These are phyloP conservation scores for Sicyos baderoa DNA, from an alignment of 306 rosid species.

Conservation along the genomic window DNA sequence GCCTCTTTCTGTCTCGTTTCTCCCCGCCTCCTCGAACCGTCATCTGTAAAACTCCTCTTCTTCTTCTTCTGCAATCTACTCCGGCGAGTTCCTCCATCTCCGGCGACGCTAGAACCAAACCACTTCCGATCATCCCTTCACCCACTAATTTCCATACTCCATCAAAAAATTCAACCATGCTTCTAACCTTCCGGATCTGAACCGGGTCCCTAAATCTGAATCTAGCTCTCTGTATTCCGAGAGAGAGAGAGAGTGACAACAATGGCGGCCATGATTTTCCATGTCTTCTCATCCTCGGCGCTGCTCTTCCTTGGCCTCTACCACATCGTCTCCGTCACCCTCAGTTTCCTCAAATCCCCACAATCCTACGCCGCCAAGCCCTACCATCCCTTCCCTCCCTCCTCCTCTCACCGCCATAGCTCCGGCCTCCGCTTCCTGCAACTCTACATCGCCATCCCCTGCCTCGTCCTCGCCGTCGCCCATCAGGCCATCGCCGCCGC, in stretches of 20 bases:
- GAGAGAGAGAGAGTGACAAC: slow-evolving; percentile 12
- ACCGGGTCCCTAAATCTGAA: slow-evolving; percentile 15
- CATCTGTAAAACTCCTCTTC: slow-evolving; percentile 8
- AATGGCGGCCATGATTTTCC: slow-evolving; percentile 47
- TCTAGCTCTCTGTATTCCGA: not conserved
- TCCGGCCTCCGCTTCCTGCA: slow-evolving; percentile 42
- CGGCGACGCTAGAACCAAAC: not conserved
- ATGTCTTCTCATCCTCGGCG: slow-evolving; percentile 41
- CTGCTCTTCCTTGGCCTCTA: slow-evolving; percentile 51
- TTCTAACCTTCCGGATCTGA: slow-evolving; percentile 1
- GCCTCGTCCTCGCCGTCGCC: slow-evolving; percentile 41
- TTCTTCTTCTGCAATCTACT: slow-evolving; percentile 8
- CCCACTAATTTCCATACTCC: not conserved
- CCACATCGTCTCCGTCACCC: slow-evolving; percentile 48
- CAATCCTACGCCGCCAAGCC: slow-evolving; percentile 67
- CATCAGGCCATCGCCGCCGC: slow-evolving; percentile 49
- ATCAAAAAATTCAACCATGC: not conserved
- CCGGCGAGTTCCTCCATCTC: not conserved
- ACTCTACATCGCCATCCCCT: slow-evolving; percentile 38
- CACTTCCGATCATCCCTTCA: not conserved
- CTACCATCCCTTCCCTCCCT: slow-evolving; percentile 54
- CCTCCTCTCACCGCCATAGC: slow-evolving; percentile 10
- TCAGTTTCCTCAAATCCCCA: slow-evolving; percentile 53
- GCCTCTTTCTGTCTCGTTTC: not conserved
- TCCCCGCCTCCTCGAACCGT: not conserved